Percentiles rank a stretch among this genome's conserved stretches.
Evolutionary conservation across 2,329 filamentous ascomycete genomes (phyloP).

Genomic region (Epichloe coenophiala): DNA sequence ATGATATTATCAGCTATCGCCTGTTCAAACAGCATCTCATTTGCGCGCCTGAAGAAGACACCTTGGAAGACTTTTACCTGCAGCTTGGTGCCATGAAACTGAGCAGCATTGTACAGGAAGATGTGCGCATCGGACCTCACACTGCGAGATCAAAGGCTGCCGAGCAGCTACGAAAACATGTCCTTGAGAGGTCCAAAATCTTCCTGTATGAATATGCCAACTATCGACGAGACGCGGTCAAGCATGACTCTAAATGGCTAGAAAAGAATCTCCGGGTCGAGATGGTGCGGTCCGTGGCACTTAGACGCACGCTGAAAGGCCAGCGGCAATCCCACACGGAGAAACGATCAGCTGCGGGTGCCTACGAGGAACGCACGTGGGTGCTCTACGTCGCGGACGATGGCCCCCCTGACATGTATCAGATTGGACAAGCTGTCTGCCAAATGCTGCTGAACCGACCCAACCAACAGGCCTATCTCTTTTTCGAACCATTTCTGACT

Average conservation of each 20-base stretch:
- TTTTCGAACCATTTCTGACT: constrained; percentile 81
- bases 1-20: constrained; percentile 81
- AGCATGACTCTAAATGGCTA: constrained; percentile 80
- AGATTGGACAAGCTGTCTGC: constrained; percentile 80
- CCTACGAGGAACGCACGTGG: constrained; percentile 39
- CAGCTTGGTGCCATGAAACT: constrained; percentile 67
- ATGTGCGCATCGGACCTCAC: constrained; percentile 56
- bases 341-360: constrained; percentile 60
- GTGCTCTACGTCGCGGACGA: constrained; percentile 64
- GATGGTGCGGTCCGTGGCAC: constrained; percentile 63
- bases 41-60: constrained; percentile 81
- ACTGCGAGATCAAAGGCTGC: constrained; percentile 56
- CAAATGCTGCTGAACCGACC: constrained; percentile 68
- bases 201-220: constrained; percentile 69
- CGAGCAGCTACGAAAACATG: constrained; percentile 58
- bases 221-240: constrained; percentile 63
- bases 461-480: constrained; percentile 77
- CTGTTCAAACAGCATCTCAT: constrained; percentile 77
- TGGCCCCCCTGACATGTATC: constrained; percentile 66
- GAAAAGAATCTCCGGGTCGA: constrained; percentile 72
- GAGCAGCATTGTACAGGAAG: constrained; percentile 64
- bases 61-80: constrained; percentile 71
- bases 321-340: constrained; percentile 57
- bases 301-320: constrained; percentile 63
- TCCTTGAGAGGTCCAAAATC: constrained; percentile 76